A percentile compares a stretch with the other conserved stretches of the same genome.
phyloP scores from a whole-genome alignment of 768 basidiomycete genomes.

The Boletellus emodensis region DNA sequence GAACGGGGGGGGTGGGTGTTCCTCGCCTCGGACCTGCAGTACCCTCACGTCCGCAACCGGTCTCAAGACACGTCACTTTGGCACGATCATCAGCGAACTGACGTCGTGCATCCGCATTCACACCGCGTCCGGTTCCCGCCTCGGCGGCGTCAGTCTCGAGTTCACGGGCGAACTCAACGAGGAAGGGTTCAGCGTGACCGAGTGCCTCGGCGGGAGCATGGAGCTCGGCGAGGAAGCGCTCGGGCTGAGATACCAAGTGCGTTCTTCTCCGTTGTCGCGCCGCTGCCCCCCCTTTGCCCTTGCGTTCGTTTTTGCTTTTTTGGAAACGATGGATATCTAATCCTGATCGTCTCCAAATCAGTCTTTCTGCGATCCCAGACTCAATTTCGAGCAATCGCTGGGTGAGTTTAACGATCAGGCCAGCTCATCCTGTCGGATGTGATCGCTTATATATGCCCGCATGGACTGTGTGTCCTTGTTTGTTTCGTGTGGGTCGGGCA shows the following conservation, averaged over 20 bases:
- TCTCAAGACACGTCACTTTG: conserved; percentile 88
- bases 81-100: conserved; percentile 84
- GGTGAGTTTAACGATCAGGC: conserved; percentile 45
- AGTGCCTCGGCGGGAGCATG: conserved; percentile 97
- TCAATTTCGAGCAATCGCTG: conserved; percentile 94
- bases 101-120: conserved; percentile 82
- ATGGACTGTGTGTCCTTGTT: too few species aligned
- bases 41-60: conserved; percentile 78
- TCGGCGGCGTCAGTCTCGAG: conserved; percentile 85
- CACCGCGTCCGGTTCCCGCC: conserved; percentile 59
- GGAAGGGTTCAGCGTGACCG: conserved; percentile 92
- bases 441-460: too few species aligned
- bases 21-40: conserved; percentile 36
- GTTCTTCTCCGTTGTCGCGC: conserved; percentile 8
- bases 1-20: too few species aligned
- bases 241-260: conserved; percentile 82
- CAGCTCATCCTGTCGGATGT: too few species aligned
- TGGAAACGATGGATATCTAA: background rate
- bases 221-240: conserved; percentile 85
- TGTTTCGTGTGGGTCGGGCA: conserved; percentile 22
- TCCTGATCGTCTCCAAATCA: conserved; percentile 23
- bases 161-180: conserved; percentile 90
- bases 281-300: too few species aligned
- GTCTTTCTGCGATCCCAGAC: conserved; percentile 91
- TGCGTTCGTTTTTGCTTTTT: background rate